Evolutionary conservation across 140 eudicot genomes (phyloP), one percentile per base, ranked within the genome.

Genomic region (Senecio squalidus): DNA sequence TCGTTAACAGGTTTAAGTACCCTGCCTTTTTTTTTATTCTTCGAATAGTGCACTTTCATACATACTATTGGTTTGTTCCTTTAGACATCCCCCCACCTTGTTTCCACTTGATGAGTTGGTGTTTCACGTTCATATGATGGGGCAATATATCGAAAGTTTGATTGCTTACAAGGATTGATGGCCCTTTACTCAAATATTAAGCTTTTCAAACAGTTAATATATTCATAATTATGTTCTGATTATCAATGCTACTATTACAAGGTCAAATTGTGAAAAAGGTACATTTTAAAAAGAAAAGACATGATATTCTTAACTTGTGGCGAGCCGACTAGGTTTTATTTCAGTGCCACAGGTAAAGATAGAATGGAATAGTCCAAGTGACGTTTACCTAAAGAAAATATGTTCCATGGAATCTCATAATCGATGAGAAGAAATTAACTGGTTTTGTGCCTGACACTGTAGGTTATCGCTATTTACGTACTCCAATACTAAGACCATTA

Each of bases 341-440:
- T 55, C 59, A 76, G 60, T 72, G 58, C 60, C 69, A 44, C 69
- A 41, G 48, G 68, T 66, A 60, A 57, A 61, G 74, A 69, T 18
- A 43, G 55, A 60, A 53, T 47, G 53, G 70, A 53, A 69, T 68
- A 78, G 63, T 71, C 76, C 70, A 58, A 64, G 75, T 66, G 63
- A 55, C 69, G 74, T 82, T 61, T 48, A 71, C 67, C 64, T 39
- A 59, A 66, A 77, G 66, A 73, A 16, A 64, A 69, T 30, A 40
- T 62, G 58, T 62, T 74, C 56, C 66, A 51, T 70, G 67, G 89
- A 77, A 83, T 83, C 67, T 78, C 76, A 83, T 87, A 86, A 83
- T 82, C 70, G 77, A 62, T 59, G 55, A 36, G 76, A 44, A 83
- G 83, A 80, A 80, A 75, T 38, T 65, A 55, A 52, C 34, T 48